Base-by-base conservation (phyloP, 78 protist species). In the Polysphondylium violaceum region DNA sequence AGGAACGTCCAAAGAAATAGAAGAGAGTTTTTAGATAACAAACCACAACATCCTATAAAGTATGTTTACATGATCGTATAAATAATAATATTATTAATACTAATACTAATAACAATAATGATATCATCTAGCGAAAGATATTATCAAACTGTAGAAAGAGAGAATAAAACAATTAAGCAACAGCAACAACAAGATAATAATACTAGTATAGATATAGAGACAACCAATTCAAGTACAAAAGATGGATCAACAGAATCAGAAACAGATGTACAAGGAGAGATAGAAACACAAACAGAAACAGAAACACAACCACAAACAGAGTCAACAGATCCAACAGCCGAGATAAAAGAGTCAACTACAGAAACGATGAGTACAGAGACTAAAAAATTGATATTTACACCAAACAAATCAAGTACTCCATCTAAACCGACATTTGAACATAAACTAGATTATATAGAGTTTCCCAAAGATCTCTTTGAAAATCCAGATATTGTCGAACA, bases 1-100 rank as follows among this genome's bases (percentile, higher is more conserved):
- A 76, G 31, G 47, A 76, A 61, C 43, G 72, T 76, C 2, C 55
- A 29, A 47, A n/a, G 23, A n/a, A 76, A 76, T 63, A 53, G 64
- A 36, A 63, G 29, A 50, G 19, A 17, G 7, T 63, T 63, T 50
- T 19, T 43, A 21, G 73, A 56, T 19, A 60, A 23, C 8, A 63
- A 60, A 47, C 69, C 74, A 23, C 1, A 5, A 60, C n/a, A n/a
- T n/a, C n/a, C n/a, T n/a, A n/a, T n/a, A n/a, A 25, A n/a, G 50
- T 23, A 56, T 23, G 64, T 44, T 61, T 61, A 3, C 6, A 29
- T 47, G 9, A 50, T 6, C 14, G 5, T 6, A 58, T 19, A 21
- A 14, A 58, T 58, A 8, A 47, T 44, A 16, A 47, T 64, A 31
- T 21, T 65, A 31, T 21, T 33, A 31, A 38, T 63, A 29, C 23